A percentile compares a stretch with the other conserved stretches of the same genome.
Evolutionary conservation across 2,329 filamentous ascomycete genomes (phyloP).

Genomic region (Xylaria multiplex): DNA sequence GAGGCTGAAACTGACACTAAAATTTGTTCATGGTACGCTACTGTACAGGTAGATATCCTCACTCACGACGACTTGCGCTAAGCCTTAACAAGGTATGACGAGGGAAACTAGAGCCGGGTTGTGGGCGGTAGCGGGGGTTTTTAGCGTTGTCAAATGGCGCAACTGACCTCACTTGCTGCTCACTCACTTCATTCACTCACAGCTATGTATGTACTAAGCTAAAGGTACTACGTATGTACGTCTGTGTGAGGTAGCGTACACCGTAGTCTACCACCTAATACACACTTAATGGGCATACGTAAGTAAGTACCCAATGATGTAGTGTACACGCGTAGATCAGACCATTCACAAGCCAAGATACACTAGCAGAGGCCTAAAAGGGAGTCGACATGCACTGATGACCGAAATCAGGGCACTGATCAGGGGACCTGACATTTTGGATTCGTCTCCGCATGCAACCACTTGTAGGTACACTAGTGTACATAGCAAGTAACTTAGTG

Average conservation of each 20-base stretch:
- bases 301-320: no score
- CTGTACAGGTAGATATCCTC: no score
- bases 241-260: no score
- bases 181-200: no score
- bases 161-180: conserved; percentile 1
- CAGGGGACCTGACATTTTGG: neutral
- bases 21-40: neutral
- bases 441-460: conserved; percentile 6
- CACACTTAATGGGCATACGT: no score
- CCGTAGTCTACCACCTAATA: no score
- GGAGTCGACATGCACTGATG: conserved; percentile 3
- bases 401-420: conserved; percentile 6
- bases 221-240: no score
- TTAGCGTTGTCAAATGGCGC: neutral
- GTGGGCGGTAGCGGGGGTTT: neutral
- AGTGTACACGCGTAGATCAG: conserved; percentile 8
- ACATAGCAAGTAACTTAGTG: neutral
- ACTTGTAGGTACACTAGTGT: neutral
- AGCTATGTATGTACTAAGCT: neutral
- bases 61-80: neutral
- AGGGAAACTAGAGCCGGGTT: neutral
- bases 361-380: neutral
- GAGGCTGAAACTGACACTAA: conserved; percentile 28
- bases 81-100: neutral
- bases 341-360: conserved; percentile 1